Evolutionary conservation across 1,139 yeast species (phyloP).

Genomic region (Suhomyces choctaworum): DNA sequence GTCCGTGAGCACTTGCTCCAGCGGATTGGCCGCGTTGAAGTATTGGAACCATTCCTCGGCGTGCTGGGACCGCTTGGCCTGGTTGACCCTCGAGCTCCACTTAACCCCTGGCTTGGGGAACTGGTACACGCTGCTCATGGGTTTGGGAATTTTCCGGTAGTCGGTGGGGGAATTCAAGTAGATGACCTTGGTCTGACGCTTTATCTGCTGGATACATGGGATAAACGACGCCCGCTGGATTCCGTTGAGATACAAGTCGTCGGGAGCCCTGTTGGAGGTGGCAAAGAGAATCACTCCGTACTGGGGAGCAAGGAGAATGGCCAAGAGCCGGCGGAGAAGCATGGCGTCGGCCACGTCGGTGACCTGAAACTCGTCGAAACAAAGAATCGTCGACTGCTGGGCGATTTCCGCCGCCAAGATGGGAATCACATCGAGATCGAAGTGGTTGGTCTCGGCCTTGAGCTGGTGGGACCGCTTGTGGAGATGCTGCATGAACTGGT

Average conservation of each 20-base stretch:
- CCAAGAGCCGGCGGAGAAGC: conserved; percentile 76
- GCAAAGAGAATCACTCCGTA: conserved; percentile 88
- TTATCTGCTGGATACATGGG: conserved; percentile 84
- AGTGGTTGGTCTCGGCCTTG: conserved; percentile 53
- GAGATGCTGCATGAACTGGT: conserved; percentile 92
- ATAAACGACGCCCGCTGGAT: conserved; percentile 87
- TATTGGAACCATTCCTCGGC: conserved; percentile 74
- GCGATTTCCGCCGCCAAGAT: conserved; percentile 83
- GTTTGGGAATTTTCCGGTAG: conserved; percentile 85
- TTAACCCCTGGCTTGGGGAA: conserved; percentile 65
- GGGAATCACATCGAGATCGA: conserved; percentile 81
- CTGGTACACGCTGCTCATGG: conserved; percentile 78
- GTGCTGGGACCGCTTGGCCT: conserved; percentile 60
- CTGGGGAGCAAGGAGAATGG: conserved; percentile 59
- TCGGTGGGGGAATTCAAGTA: conserved; percentile 89
- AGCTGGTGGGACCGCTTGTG: conserved; percentile 86
- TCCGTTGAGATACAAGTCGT: conserved; percentile 88
- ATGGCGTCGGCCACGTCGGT: conserved; percentile 98
- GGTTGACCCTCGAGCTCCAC: conserved; percentile 53
- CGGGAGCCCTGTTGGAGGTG: conserved; percentile 94
- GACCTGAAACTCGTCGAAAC: conserved; percentile 95
- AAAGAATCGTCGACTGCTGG: conserved; percentile 68
- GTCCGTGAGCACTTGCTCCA: conserved; percentile 31
- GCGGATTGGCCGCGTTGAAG: conserved; percentile 58
- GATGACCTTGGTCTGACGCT: conserved; percentile 71